Evolutionary conservation across 768 basidiomycete species (phyloP), one percentile per base, ranked within the genome.

Genomic region (Pulveroboletus sp.): DNA sequence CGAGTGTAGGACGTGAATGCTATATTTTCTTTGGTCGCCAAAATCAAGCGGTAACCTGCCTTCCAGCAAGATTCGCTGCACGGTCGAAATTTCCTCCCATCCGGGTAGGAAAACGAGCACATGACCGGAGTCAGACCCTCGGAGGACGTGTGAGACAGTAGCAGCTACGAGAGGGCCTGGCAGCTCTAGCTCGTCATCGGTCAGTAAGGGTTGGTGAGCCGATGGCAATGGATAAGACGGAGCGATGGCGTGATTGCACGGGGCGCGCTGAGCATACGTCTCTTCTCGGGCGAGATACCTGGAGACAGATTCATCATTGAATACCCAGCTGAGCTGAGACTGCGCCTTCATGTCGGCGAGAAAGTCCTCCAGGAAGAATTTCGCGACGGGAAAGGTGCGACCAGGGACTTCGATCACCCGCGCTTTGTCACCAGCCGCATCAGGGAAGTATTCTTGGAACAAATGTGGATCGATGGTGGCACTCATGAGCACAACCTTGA

Each of bases 401-500:
- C 94, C 94, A n/a, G 93, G 90, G 30, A 96, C 74, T 51, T 91
- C 85, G 33, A 92, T 76, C 14, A 89, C 80, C 17, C 77, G 74
- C 0, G 91, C 87, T 2, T 79, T 82, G 12, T 71, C 62, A 18
- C 82, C 83, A 0, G 68, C 53, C 15, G 78, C 72, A 60, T 86
- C 80, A 8, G 74, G 71, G 73, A 98, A 98, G 71, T 97, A 98
- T 10, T 77, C 71, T 62, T 89, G 85, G 79, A 96, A 98, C 24
- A 95, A 76, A 0, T 79, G 79, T 8, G 93, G 88, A 59, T 96
- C 90, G 63, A 97, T 91, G 39, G 94, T 97, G 8, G 94, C 94
- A 61, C 90, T 94, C 93, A 97, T 96, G 49, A 98, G 78, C 38
- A 96, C 70, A 55, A 97, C 75, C 67, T 93, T 93, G 67, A 97